Evolutionary conservation across 768 basidiomycete species (phyloP).

Genomic region (Trametes maxima): DNA sequence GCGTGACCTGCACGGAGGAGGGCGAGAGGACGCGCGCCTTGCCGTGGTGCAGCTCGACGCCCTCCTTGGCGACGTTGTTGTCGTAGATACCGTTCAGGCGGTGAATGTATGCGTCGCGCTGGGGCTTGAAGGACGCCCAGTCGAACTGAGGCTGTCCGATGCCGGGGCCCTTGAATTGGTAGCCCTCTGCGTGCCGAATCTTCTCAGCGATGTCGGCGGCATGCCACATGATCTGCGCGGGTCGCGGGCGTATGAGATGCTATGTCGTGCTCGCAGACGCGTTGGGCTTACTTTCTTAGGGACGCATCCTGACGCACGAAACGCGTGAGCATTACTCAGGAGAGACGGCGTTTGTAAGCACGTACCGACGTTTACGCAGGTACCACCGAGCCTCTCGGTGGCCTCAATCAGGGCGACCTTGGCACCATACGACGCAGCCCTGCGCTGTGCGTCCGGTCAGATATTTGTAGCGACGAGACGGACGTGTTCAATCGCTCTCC

Average conservation of each 20-base stretch:
- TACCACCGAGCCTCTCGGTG: conserved; percentile 79
- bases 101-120: conserved; percentile 94
- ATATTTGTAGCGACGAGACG: background rate
- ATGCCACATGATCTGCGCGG: conserved; percentile 92
- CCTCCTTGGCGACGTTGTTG: conserved; percentile 82
- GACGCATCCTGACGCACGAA: conserved; percentile 72
- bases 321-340: background rate
- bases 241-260: background rate
- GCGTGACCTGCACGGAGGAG: conserved; percentile 72
- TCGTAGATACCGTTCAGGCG: conserved; percentile 91
- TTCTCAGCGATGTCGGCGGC: conserved; percentile 90
- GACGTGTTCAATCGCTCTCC: background rate
- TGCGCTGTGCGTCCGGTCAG: conserved; percentile 55
- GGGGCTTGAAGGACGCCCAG: conserved; percentile 90
- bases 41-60: conserved; percentile 86
- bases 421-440: conserved; percentile 90
- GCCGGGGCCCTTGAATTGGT: conserved; percentile 65
- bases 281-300: conserved; percentile 80
- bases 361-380: conserved; percentile 95
- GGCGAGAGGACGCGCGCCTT: conserved; percentile 71
- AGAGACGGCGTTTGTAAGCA: background rate
- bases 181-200: conserved; percentile 73
- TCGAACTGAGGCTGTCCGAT: conserved; percentile 66
- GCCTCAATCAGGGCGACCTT: conserved; percentile 90
- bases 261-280: background rate